phyloP scores from a whole-genome alignment of 139 green algal species.

The Picochlorum sp. region DNA sequence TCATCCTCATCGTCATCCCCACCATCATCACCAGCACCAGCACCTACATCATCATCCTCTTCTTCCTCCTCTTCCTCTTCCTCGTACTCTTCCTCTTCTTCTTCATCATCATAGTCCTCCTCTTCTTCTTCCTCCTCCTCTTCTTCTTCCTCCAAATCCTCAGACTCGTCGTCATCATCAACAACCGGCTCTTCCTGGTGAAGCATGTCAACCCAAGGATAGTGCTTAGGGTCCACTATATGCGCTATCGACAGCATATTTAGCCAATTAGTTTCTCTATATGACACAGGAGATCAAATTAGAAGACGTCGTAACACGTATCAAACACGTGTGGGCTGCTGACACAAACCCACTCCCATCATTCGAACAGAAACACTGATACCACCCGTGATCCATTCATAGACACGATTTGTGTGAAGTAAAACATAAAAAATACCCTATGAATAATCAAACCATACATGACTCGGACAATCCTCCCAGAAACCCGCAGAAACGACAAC shows the following conservation, averaged over 20 bases:
- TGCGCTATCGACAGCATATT: conserved; percentile 4
- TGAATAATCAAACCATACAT: too few species aligned
- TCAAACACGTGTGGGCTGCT: too few species aligned
- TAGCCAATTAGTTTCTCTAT: neutral
- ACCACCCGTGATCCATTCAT: too few species aligned
- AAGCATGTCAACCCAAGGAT: too few species aligned
- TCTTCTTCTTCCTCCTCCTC: neutral
- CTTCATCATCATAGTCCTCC: neutral
- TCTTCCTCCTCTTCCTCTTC: conserved; percentile 28
- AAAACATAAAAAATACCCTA: too few species aligned
- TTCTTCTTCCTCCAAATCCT: neutral
- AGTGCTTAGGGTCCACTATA: neutral
- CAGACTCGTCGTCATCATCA: neutral
- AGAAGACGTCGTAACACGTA: neutral
- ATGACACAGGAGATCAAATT: neutral
- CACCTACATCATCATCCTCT: conserved; percentile 11
- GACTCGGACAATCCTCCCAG: neutral
- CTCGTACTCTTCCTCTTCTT: neutral
- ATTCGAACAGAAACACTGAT: too few species aligned
- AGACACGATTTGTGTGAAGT: too few species aligned
- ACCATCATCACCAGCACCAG: neutral
- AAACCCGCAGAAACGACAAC: neutral
- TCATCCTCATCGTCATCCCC: neutral
- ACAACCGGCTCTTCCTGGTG: neutral
- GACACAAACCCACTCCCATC: too few species aligned